Evolutionary conservation across 2,329 filamentous ascomycete genomes (phyloP), one percentile per base, ranked within the genome.

Genomic region (Cryphonectria carpinicola): DNA sequence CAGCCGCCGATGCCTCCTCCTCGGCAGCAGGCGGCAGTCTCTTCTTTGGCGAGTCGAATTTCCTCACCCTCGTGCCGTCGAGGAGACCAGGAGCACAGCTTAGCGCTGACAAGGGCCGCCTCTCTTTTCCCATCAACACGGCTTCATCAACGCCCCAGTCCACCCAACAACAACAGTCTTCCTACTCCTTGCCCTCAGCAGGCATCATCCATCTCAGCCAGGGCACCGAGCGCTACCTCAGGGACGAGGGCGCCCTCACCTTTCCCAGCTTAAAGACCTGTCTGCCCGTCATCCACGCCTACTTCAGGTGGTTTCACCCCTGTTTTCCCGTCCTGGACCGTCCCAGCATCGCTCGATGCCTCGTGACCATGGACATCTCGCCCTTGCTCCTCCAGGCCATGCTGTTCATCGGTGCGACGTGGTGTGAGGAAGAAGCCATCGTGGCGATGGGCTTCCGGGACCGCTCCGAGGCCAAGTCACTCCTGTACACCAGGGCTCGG

Each of bases 11-110:
- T 19, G 66, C 77, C n/a, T 72, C 75, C 46, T 63, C 76, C n/a
- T 72, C 75, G 7, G 10, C 46, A 2, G 70, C 73, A 1, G 71
- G 77, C 0, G 77, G 77, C 19, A 77, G 74, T 8, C 74, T 80
- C 25, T 81, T 81, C 76, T 81, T 80, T 64, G 80, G 80, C 52
- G 80, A 82, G 73, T 81, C 80, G 70, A 82, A 80, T 69, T 81
- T 81, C 68, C 78, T 81, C 43, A 81, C 80, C 3, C 74, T 82
- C 3, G 79, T 75, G 4, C 72, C 73, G 1, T 71, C 70, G 6
- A 52, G 67, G 43, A 46, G 58, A 17, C 39, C 63, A 25, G 67
- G 67, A 39, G 5, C 35, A 35, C 56, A n/a, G 37, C 32, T 28
- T 39, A 68, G 14, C 22, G 61, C 32, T 10, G 68, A 71, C 37